phyloP scores from a whole-genome alignment of 129 eudicot genomes.

The Centaurea solstitialis region DNA sequence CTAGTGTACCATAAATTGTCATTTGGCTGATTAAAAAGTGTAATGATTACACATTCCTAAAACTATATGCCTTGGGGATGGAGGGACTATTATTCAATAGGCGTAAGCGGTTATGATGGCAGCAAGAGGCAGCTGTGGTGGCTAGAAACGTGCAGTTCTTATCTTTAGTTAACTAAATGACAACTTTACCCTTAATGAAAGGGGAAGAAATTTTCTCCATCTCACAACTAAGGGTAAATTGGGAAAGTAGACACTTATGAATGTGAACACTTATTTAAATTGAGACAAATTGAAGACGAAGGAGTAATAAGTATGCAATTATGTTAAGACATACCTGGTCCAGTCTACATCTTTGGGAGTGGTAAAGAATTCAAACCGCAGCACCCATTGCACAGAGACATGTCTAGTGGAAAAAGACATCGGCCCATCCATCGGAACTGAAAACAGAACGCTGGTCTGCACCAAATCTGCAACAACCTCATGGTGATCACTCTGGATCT shows the following conservation, averaged over 20 bases:
- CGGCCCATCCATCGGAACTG: conserved; percentile 98
- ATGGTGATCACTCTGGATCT: conserved; percentile 93
- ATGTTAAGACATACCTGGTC: conserved; percentile 59
- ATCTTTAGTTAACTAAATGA: not conserved
- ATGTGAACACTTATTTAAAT: not conserved
- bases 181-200: not conserved
- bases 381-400: conserved; percentile 95
- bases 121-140: not conserved
- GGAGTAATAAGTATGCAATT: not conserved
- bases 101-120: too few relatives aligned
- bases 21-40: not conserved
- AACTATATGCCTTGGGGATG: not conserved
- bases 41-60: not conserved
- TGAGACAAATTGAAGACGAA: not conserved
- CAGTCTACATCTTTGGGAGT: conserved; percentile 92
- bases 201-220: not conserved
- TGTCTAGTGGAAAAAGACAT: conserved; percentile 95
- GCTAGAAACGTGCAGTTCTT: not conserved
- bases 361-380: conserved; percentile 93
- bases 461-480: conserved; percentile 96
- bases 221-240: not conserved
- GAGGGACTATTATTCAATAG: not conserved
- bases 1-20: not conserved
- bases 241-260: not conserved
- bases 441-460: conserved; percentile 90